Conservation (phyloP, 2,329 filamentous ascomycete genomes). For the Cordyceps cicadae region DNA sequence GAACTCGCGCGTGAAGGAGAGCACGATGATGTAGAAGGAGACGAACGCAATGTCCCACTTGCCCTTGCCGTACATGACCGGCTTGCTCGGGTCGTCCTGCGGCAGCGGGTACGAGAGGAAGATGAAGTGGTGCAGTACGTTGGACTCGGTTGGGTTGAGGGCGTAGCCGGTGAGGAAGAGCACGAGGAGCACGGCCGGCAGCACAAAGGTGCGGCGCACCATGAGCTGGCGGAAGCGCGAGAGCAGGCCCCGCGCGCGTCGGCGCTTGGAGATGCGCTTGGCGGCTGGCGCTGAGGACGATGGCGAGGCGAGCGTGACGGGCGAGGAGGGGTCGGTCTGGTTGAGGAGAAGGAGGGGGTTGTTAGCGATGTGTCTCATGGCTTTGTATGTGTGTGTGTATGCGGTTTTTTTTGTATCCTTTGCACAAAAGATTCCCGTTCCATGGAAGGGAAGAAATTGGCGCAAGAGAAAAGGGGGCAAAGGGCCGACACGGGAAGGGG, state of each 20-base stretch:
- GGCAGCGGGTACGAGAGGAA: constrained; percentile 83
- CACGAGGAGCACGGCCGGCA: constrained; percentile 60
- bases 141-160: constrained; percentile 66
- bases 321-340: constrained; percentile 15
- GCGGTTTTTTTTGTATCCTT: background rate
- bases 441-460: background rate
- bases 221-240: constrained; percentile 44
- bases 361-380: constrained; percentile 1
- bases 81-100: constrained; percentile 30
- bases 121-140: constrained; percentile 72
- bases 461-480: no score
- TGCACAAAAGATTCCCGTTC: background rate
- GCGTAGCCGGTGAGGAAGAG: constrained; percentile 61
- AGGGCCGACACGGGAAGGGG: no score
- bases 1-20: constrained; percentile 92
- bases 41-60: constrained; percentile 79
- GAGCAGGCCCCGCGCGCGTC: constrained; percentile 43
- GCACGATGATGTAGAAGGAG: constrained; percentile 76
- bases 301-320: constrained; percentile 7
- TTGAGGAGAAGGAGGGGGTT: background rate
- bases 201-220: constrained; percentile 52
- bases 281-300: constrained; percentile 9
- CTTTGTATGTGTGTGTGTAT: background rate
- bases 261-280: constrained; percentile 45
- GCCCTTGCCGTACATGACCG: constrained; percentile 80